Base-by-base conservation (phyloP, 108 stramenopile genomes). In the Parietichytrium sp. region DNA sequence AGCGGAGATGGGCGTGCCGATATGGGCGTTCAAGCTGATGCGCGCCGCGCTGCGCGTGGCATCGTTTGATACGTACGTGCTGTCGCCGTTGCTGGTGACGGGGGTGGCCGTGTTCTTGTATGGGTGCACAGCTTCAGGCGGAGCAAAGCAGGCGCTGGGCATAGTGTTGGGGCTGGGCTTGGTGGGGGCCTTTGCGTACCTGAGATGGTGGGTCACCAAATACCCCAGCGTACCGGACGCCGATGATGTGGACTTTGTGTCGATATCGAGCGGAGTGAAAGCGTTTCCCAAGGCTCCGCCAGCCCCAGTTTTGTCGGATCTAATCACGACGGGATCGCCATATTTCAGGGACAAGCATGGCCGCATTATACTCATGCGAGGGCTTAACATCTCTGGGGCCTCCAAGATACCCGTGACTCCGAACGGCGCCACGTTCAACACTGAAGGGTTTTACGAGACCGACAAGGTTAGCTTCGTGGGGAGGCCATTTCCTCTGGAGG, bases 401-500 rank as follows among this genome's bases (percentile, higher is more conserved):
- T 83, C 83, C 26, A 87, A 87, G 80, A 82, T 85, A 36, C 87
- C 87, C 3, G 3, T 47, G 49, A 18, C 36, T 7, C 61, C 61
- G 10, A 10, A 0, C 29, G 61, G 61, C 0, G 36, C n/a, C 42
- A 72, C 61, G 61, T 42, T 45, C 61, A n/a, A 45, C 23, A 16
- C 61, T 16, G n/a, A 2, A 15, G 25, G 61, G 38, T 25, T 72
- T 54, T 79, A 54, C 23, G 47, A 18, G 61, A 33, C 26, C 7
- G 52, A 47, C 54, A 26, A 45, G 3, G 81, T 78, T 10, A 85
- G 82, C 50, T 87, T 87, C 54, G 72, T 85, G 80, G 54, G 52
- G 13, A 82, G 87, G 26, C 87, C 87, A n/a, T 87, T 87, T 54
- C 85, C 87, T 27, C 47, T 85, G 47, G 42, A 80, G 1, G 83